Evolutionary conservation across 228 moss, liverwort and hornwort species (phyloP).

Genomic region (Sphagnum fallax): DNA sequence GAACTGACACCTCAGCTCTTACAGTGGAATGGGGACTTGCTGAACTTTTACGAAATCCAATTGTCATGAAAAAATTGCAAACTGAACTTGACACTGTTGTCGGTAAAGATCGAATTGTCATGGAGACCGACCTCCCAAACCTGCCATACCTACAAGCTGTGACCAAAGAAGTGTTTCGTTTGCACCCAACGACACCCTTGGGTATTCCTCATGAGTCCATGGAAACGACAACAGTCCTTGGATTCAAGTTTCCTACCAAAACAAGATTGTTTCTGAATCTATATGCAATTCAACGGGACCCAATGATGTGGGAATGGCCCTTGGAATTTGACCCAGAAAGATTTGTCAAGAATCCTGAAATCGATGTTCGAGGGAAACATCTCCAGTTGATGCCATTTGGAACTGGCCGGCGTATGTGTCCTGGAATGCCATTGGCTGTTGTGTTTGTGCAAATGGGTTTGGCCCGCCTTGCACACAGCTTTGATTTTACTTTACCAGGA

Average conservation of each 20-base stretch:
- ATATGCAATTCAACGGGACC: background rate
- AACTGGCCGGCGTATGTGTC: background rate
- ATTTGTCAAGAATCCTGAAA: conserved; percentile 11
- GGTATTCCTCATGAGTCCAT: background rate
- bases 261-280: background rate
- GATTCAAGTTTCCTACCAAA: background rate
- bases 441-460: background rate
- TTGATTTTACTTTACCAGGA: background rate
- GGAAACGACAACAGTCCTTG: background rate
- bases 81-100: background rate
- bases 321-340: conserved; percentile 2
- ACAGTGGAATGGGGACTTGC: conserved; percentile 1
- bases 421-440: background rate
- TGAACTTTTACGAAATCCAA: background rate
- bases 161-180: background rate
- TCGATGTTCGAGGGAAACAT: background rate
- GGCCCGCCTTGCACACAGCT: background rate
- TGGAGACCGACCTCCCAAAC: background rate
- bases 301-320: background rate
- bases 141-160: background rate
- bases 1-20: background rate
- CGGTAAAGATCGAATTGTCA: background rate
- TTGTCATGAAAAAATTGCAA: background rate
- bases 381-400: background rate
- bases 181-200: background rate